These are phyloP conservation scores for Penicillium brevicompactum DNA, from an alignment of 2,329 filamentous ascomycete species.

Conservation along the genomic window DNA sequence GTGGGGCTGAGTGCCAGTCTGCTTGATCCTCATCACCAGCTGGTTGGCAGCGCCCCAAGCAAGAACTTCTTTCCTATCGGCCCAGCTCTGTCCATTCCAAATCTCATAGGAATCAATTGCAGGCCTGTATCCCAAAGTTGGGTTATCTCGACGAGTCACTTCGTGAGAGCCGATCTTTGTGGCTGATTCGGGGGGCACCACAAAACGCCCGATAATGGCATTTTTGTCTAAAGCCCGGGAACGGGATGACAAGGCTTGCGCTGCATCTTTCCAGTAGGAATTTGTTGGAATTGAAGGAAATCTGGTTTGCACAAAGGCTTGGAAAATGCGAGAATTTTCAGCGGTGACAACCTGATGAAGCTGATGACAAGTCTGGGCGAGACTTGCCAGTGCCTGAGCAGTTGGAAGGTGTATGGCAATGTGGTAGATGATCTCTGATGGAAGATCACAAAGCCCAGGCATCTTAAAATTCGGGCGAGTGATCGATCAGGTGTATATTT, in stretches of 20 bases:
- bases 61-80: constrained; percentile 57
- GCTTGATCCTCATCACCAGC: constrained; percentile 53
- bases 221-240: constrained; percentile 60
- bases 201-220: constrained; percentile 57
- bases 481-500: not conserved
- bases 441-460: constrained; percentile 35
- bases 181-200: constrained; percentile 50
- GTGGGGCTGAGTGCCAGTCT: constrained; percentile 38
- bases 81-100: constrained; percentile 50
- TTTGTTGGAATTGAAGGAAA: constrained; percentile 51
- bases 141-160: constrained; percentile 49
- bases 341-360: constrained; percentile 50
- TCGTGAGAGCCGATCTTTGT: constrained; percentile 36
- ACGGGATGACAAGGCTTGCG: constrained; percentile 57
- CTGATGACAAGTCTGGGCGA: constrained; percentile 50
- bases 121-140: constrained; percentile 60
- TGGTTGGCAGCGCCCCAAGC: constrained; percentile 64
- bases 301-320: constrained; percentile 48
- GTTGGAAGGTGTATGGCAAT: constrained; percentile 48
- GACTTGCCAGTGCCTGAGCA: constrained; percentile 45
- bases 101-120: constrained; percentile 60
- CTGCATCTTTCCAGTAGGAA: constrained; percentile 52
- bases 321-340: constrained; percentile 52
- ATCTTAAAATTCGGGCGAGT: constrained; percentile 18
- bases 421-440: constrained; percentile 47